Base-by-base conservation (phyloP, 495 filamentous ascomycete species). In the Darksidea phi region DNA sequence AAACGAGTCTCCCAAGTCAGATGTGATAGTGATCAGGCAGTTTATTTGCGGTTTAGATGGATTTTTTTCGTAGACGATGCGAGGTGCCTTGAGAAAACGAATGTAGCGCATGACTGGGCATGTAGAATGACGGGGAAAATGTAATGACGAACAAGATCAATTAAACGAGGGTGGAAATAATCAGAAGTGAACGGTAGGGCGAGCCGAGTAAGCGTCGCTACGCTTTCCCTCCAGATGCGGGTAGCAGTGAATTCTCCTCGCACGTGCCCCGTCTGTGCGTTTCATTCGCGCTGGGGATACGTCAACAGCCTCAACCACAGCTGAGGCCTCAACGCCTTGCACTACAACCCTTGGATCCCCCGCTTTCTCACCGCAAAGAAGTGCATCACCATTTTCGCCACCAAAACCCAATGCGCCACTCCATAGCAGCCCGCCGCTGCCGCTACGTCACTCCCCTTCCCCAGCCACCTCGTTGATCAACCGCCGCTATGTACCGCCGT, bases 1-100 rank as follows among this genome's bases (percentile, higher is more conserved):
- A 70, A 94, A 95, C 0, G 81, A 79, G 72, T 98, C 93, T 1
- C 93, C 91, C 7, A 98, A 77, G 69, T 98, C 94, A 37, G 92
- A 94, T 38, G 90, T 90, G 71, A 98, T 84, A 50, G 90, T 91
- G 54, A 97, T 76, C 20, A 90, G 70, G 32, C 42, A 55, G 18
- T 24, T 18, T 51, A 66, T 43, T 5, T 17, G 12, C 6, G 85
- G 77, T 37, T 63, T 70, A 18, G 72, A 23, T 2, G 63, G 59
- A 38, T 64, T 48, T 13, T 61, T 58, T 43, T 32, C 53, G 24
- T 67, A 15, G 15, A 64, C n/a, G 7, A 64, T 38, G 25, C 61
- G 69, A 13, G 71, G 70, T 1, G 63, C 21, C 52, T 74, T 74
- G 41, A 74, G 68, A 48, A 71, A 74, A 24, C 71, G 68, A 34